phyloP scores from a whole-genome alignment of 2,329 filamentous ascomycete species.

The Fusarium sororula region DNA sequence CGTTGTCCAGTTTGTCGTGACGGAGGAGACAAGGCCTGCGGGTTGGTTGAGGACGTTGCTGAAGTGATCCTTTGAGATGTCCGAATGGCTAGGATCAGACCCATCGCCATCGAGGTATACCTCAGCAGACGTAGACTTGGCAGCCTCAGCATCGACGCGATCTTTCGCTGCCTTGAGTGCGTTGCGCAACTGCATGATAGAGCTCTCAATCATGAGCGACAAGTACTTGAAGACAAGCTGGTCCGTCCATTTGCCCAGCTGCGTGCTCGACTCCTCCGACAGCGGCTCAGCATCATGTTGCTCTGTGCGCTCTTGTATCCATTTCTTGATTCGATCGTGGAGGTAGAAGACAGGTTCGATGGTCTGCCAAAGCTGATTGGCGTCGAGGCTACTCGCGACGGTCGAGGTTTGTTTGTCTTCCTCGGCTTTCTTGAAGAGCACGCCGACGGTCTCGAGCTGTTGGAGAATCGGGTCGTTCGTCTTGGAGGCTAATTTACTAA shows the following conservation, averaged over 20 bases:
- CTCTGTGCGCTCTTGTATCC: slow-evolving; percentile 75
- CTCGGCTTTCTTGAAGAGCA: slow-evolving; percentile 41
- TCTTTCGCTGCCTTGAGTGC: slow-evolving; percentile 63
- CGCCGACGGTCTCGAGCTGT: slow-evolving; percentile 40
- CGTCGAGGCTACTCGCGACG: slow-evolving; percentile 27
- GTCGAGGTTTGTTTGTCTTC: slow-evolving; percentile 13
- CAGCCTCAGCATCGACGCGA: slow-evolving; percentile 43
- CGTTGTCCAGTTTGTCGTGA: slow-evolving; percentile 44
- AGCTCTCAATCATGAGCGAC: slow-evolving; percentile 85
- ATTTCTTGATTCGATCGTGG: slow-evolving; percentile 47
- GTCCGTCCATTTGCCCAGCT: slow-evolving; percentile 75
- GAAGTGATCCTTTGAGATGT: slow-evolving; percentile 83
- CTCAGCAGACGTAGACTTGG: slow-evolving; percentile 66
- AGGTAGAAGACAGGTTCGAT: slow-evolving; percentile 82
- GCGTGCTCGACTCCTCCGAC: slow-evolving; percentile 28
- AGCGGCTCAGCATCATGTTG: slow-evolving; percentile 29
- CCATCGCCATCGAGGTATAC: slow-evolving; percentile 79
- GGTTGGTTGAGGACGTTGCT: slow-evolving; percentile 67
- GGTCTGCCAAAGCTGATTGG: slow-evolving; percentile 75
- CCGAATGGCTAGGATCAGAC: slow-evolving; percentile 78
- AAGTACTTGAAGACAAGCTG: slow-evolving; percentile 90
- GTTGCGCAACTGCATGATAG: slow-evolving; percentile 84
- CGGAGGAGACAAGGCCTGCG: slow-evolving; percentile 41
- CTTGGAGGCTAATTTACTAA: slow-evolving; percentile 38
- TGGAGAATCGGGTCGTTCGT: slow-evolving; percentile 36